These are phyloP conservation scores for Ramaria sp. DNA, from an alignment of 768 basidiomycete species.

Conservation along the genomic window DNA sequence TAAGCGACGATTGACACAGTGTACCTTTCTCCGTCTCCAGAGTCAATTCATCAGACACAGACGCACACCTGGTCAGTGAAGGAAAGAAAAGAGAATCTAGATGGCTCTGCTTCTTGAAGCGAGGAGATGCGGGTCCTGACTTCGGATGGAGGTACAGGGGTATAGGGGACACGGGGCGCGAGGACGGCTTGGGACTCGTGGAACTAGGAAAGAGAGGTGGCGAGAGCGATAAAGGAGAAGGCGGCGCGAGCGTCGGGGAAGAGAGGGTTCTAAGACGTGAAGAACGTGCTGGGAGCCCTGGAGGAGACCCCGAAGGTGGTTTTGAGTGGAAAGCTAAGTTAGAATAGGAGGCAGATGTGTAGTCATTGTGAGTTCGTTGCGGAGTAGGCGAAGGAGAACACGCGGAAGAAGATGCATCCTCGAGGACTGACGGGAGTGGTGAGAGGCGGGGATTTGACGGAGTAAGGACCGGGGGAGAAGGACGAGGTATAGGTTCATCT, in stretches of 20 bases:
- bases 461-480: not conserved
- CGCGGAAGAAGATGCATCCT: constrained; percentile 1
- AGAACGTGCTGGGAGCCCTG: not conserved
- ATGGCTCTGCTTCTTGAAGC: not conserved
- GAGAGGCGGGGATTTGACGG: not conserved
- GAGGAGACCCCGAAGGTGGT: not conserved
- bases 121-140: not conserved
- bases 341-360: not conserved
- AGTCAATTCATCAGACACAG: not conserved
- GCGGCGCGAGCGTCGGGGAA: constrained; percentile 1
- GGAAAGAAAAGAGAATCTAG: not conserved
- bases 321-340: not conserved
- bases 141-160: not conserved
- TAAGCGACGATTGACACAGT: not conserved
- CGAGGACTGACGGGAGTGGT: constrained; percentile 2
- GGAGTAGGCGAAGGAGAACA: not conserved
- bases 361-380: not conserved
- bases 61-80: not conserved
- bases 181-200: constrained; percentile 2
- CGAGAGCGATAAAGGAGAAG: not conserved
- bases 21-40: not conserved
- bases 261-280: not conserved
- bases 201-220: not conserved
- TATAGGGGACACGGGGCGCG: not conserved
- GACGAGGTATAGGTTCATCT: not conserved